A percentile compares a stretch with the other conserved stretches of the same genome.
Evolutionary conservation across 768 basidiomycete genomes (phyloP).

Genomic region (Coprinopsis sp.): DNA sequence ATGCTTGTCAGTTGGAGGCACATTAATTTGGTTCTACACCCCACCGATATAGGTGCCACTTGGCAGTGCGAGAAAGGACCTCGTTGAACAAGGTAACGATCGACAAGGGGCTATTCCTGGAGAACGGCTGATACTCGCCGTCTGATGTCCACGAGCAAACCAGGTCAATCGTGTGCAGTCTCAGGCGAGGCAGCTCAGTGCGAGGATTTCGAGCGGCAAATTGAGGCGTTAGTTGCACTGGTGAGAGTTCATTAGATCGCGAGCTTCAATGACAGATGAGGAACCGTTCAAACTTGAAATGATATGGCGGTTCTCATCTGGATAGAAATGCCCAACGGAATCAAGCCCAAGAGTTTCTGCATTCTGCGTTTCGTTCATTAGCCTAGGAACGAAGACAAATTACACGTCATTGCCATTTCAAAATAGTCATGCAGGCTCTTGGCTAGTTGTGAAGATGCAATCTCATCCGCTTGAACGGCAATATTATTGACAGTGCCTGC

Average conservation of each 20-base stretch:
- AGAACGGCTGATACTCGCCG: conserved; percentile 46
- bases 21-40: conserved; percentile 16
- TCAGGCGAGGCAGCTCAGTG: conserved; percentile 22
- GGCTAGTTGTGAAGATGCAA: conserved; percentile 4
- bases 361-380: conserved; percentile 41
- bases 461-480: conserved; percentile 19
- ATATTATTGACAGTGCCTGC: conserved; percentile 48
- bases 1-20: conserved; percentile 8
- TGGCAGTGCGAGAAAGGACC: conserved; percentile 50
- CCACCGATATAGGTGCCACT: conserved; percentile 59
- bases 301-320: conserved; percentile 36
- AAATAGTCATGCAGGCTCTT: conserved; percentile 5
- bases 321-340: conserved; percentile 48
- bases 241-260: too few relatives aligned
- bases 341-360: conserved; percentile 51
- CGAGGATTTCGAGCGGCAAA: conserved; percentile 7
- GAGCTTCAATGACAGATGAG: conserved; percentile 9
- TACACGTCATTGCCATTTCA: conserved; percentile 6
- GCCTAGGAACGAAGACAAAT: background rate
- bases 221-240: conserved; percentile 6
- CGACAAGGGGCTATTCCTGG: conserved; percentile 50
- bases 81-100: conserved; percentile 47
- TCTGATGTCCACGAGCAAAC: conserved; percentile 28
- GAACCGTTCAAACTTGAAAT: conserved; percentile 31
- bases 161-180: conserved; percentile 33